phyloP scores from a whole-genome alignment of 73 alveolate genomes.

The Blepharisma japonicum region DNA sequence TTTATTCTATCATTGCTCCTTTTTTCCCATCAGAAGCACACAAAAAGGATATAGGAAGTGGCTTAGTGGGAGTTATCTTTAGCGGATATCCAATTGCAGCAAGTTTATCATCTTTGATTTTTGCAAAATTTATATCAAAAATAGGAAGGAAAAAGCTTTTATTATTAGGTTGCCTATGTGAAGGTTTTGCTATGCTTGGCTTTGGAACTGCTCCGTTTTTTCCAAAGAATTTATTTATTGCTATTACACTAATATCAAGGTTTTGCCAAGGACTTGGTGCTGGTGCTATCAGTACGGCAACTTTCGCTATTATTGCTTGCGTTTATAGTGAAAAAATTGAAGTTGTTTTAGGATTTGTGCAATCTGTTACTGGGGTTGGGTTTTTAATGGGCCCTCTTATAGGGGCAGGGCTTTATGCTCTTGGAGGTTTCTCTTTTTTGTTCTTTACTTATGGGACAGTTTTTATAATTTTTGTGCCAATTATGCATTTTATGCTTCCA shows the following conservation, averaged over 20 bases:
- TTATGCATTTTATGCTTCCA: not conserved
- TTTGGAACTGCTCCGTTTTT: not conserved
- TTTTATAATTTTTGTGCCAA: not conserved
- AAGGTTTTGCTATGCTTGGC: not conserved
- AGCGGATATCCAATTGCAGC: not conserved
- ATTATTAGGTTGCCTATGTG: not conserved
- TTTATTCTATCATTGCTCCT: not conserved
- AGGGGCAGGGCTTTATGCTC: not conserved
- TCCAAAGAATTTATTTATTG: not conserved
- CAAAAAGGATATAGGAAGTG: not conserved
- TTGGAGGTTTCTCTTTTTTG: not conserved
- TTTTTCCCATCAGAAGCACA: slow-evolving; percentile 5
- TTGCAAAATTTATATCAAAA: not conserved
- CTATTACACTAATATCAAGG: not conserved
- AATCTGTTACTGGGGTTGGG: not conserved
- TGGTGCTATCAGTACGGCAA: not conserved
- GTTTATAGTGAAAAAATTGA: not conserved
- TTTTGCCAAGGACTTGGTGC: slow-evolving; percentile 20
- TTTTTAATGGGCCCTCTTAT: slow-evolving; percentile 12
- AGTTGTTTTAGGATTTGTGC: not conserved
- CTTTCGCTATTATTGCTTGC: not conserved
- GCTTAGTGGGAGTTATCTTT: not conserved
- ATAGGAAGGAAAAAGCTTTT: not conserved
- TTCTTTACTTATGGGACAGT: not conserved
- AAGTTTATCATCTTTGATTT: not conserved